Evolutionary conservation across 2,329 filamentous ascomycete genomes (phyloP), one percentile per base, ranked within the genome.

Genomic region (Eurotiales sp.): DNA sequence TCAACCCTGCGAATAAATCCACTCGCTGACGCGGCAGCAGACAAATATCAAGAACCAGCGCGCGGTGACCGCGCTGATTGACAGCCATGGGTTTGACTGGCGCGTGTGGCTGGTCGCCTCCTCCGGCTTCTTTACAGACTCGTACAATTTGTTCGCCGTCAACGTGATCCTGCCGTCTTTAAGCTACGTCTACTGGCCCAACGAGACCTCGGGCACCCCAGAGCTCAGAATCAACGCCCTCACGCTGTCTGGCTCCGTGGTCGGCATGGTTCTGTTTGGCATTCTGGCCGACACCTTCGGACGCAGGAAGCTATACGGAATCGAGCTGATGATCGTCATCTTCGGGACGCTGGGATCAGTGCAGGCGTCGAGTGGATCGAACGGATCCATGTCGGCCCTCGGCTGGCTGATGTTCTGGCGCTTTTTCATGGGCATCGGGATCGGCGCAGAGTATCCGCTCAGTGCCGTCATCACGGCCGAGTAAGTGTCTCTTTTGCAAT

Each of bases 401-500:
- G 66, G 58, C 2, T 68, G 70, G 63, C 55, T 76, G 5, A 59
- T 72, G 8, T 67, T 66, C 50, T 76, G 71, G 71, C 61, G 73
- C 19, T 61, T 71, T 43, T 54, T 75, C 25, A 64, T 75, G 50
- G 73, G 73, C 0, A 60, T 75, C 12, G 80, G 80, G 0, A 81
- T 84, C 29, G 81, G 81, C n/a, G 82, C 78, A 19, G 82, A 85
- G 63, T 85, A 85, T 61, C 83, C 83, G 0, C 67, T 86, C 1
- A 79, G 75, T n/a, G 82, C 82, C 0, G 78, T 85, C 12, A 86
- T 86, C 27, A 83, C 81, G 0, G 77, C 82, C 0, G 83, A 86
- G 69, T n/a, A n/a, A n/a, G n/a, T n/a, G n/a, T n/a, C n/a, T n/a
- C n/a, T n/a, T n/a, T n/a, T n/a, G n/a, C n/a, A n/a, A n/a, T n/a